A percentile compares a stretch with the other conserved stretches of the same genome.
Conservation (phyloP, 768 basidiomycete species). For the Tephrocybe sp. region DNA sequence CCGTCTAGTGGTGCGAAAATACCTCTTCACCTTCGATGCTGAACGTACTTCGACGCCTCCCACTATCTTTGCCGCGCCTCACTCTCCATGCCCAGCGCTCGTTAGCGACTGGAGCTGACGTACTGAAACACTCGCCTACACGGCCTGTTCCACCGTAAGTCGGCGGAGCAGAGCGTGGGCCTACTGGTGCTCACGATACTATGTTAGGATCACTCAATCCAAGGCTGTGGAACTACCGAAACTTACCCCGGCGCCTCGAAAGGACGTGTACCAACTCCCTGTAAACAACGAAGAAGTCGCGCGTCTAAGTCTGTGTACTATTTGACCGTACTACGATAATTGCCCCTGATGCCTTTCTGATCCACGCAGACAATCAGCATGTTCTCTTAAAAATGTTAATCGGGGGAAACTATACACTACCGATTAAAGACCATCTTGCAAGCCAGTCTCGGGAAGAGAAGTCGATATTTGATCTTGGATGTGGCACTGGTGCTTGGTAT, state of each 20-base stretch:
- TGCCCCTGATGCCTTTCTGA: not conserved
- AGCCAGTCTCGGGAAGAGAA: not conserved
- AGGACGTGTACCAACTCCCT: conserved; percentile 5
- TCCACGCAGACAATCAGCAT: conserved; percentile 5
- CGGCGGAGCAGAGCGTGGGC: not conserved
- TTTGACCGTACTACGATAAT: not conserved
- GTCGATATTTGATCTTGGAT: conserved; percentile 3
- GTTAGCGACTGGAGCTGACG: conserved; percentile 1
- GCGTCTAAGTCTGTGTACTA: not conserved
- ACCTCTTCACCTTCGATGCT: too few relatives aligned
- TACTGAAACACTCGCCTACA: not conserved
- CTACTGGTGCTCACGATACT: not conserved
- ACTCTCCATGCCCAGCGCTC: not conserved
- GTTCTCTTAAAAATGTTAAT: conserved; percentile 7
- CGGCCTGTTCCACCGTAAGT: conserved; percentile 1
- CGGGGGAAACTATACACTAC: conserved; percentile 2
- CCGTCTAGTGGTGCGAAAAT: too few relatives aligned
- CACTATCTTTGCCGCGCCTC: not conserved
- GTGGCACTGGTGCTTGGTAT: conserved; percentile 2
- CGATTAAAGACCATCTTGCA: not conserved
- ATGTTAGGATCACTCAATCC: not conserved
- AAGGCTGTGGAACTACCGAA: not conserved
- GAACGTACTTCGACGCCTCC: not conserved
- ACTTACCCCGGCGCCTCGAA: not conserved
- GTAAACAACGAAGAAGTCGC: conserved; percentile 9